phyloP scores from a whole-genome alignment of 129 eudicot species.

The Lonicera japonica region DNA sequence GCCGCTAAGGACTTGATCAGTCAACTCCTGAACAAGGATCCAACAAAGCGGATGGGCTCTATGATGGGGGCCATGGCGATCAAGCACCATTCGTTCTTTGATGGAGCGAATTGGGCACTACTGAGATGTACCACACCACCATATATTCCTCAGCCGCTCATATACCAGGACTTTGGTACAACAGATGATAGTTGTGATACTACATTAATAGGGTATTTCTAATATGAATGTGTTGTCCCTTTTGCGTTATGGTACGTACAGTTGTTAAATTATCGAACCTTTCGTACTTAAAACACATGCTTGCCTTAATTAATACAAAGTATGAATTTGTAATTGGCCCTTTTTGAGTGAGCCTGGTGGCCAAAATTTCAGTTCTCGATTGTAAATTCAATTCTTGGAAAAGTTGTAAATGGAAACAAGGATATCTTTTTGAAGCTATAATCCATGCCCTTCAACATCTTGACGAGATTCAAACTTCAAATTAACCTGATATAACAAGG shows the following conservation, averaged over 20 bases:
- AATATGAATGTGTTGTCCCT: neutral
- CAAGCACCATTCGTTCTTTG: slow-evolving; percentile 55
- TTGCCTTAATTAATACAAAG: neutral
- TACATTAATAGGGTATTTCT: slow-evolving; percentile 47
- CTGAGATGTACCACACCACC: slow-evolving; percentile 63
- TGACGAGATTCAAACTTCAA: too few relatives aligned
- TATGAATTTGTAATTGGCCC: too few relatives aligned
- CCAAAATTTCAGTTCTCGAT: too few relatives aligned
- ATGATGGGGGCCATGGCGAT: slow-evolving; percentile 62
- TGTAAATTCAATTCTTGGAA: too few relatives aligned
- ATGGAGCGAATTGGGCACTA: slow-evolving; percentile 74
- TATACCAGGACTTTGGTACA: slow-evolving; percentile 27
- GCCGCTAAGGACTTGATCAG: slow-evolving; percentile 57
- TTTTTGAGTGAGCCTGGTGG: too few relatives aligned
- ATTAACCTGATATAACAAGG: too few relatives aligned
- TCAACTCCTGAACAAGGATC: slow-evolving; percentile 52
- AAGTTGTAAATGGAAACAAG: too few relatives aligned
- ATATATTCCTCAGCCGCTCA: slow-evolving; percentile 36
- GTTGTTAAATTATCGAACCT: neutral
- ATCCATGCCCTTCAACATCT: too few relatives aligned
- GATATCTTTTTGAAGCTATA: too few relatives aligned
- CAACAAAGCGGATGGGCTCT: slow-evolving; percentile 59
- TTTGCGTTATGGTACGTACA: too few relatives aligned
- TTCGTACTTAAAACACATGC: neutral
- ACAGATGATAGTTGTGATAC: slow-evolving; percentile 30